Conservation (phyloP, 805 yeast species). For the Wickerhamomyces canadensis region DNA sequence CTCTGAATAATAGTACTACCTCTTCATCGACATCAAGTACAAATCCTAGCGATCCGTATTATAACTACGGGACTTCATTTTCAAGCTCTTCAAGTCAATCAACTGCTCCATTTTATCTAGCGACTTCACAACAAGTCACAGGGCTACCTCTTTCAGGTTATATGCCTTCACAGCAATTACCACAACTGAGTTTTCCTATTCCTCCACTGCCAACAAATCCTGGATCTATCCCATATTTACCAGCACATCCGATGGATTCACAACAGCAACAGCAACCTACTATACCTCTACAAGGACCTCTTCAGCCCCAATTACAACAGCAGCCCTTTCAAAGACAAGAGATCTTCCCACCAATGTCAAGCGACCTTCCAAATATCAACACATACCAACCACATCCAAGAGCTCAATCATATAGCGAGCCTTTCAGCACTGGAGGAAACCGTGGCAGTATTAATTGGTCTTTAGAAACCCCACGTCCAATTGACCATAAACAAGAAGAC, state of each 20-base stretch:
- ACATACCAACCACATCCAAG: conserved; percentile 2
- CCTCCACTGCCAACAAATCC: background rate
- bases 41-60: background rate
- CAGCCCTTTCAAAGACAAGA: too few relatives aligned
- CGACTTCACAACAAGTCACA: too few relatives aligned
- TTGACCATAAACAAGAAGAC: conserved; percentile 8
- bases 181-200: conserved; percentile 10
- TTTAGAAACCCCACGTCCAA: background rate
- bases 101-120: too few relatives aligned
- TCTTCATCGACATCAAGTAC: background rate
- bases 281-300: too few relatives aligned
- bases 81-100: too few relatives aligned
- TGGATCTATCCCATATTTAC: background rate
- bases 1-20: background rate
- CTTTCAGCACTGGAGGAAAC: background rate
- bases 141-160: too few relatives aligned
- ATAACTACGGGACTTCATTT: too few relatives aligned
- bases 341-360: too few relatives aligned
- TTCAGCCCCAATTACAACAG: too few relatives aligned
- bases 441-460: background rate
- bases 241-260: background rate
- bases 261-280: conserved; percentile 4
- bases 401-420: background rate
- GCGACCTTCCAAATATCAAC: too few relatives aligned
- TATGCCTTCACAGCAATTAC: conserved; percentile 7